phyloP scores from a whole-genome alignment of 345 rosid species.

The Populus ilicifolia region DNA sequence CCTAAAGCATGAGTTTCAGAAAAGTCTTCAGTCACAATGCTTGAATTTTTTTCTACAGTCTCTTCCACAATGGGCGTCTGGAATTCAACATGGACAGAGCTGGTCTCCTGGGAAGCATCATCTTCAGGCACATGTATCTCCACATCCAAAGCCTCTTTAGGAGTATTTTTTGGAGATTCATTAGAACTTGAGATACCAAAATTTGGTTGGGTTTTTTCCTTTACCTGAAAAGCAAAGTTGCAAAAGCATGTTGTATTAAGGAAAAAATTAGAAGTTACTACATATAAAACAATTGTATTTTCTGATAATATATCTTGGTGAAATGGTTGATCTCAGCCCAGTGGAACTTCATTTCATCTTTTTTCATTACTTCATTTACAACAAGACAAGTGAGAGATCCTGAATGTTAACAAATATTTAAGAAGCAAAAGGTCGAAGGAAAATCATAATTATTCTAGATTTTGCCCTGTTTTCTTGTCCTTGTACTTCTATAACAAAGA shows the following conservation, averaged over 20 bases:
- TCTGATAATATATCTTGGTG: background rate
- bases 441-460: background rate
- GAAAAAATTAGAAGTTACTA: background rate
- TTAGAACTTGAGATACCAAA: constrained; percentile 34
- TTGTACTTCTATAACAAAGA: background rate
- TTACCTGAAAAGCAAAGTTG: constrained; percentile 45
- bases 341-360: background rate
- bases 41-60: constrained; percentile 35
- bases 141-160: constrained; percentile 51
- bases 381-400: background rate
- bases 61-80: constrained; percentile 46
- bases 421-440: background rate
- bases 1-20: constrained; percentile 59
- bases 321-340: background rate
- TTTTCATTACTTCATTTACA: background rate
- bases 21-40: constrained; percentile 27
- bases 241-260: constrained; percentile 1
- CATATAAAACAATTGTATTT: background rate
- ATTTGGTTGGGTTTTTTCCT: constrained; percentile 49
- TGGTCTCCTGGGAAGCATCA: constrained; percentile 37
- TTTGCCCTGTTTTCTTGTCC: background rate
- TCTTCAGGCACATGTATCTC: constrained; percentile 34
- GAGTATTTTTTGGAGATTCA: constrained; percentile 41
- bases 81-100: constrained; percentile 34
- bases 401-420: background rate